Evolutionary conservation across 192 early-diverging fungal genomes (phyloP).

Genomic region (Mortierella antarctica): DNA sequence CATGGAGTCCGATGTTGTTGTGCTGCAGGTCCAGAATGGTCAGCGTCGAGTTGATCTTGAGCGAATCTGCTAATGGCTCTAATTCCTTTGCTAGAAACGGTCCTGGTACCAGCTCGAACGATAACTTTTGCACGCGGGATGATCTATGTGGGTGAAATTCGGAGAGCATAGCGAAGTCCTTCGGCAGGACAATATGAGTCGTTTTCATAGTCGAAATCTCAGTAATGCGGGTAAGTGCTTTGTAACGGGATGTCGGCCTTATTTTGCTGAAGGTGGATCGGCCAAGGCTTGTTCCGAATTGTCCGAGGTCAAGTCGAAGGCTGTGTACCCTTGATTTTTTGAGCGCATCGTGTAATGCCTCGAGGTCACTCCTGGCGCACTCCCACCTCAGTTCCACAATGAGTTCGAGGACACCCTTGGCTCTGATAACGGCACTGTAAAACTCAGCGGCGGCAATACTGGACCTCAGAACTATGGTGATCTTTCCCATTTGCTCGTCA

Average conservation of each 20-base stretch:
- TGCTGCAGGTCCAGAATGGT: neutral
- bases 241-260: neutral
- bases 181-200: constrained; percentile 3
- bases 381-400: neutral
- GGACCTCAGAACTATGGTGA: constrained; percentile 4
- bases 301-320: constrained; percentile 19
- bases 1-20: neutral
- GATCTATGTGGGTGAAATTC: constrained; percentile 4
- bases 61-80: neutral
- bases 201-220: neutral
- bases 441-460: constrained; percentile 9
- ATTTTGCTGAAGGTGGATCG: constrained; percentile 7
- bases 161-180: neutral
- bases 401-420: constrained; percentile 18
- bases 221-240: constrained; percentile 2
- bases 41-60: constrained; percentile 2
- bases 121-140: constrained; percentile 4
- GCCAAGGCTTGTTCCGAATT: neutral
- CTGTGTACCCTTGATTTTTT: constrained; percentile 13
- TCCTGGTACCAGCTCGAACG: constrained; percentile 1
- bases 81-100: neutral
- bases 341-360: neutral
- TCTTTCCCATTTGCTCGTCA: constrained; percentile 28
- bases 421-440: constrained; percentile 13
- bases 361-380: neutral